Percentiles rank a stretch among this genome's conserved stretches.
phyloP scores from a whole-genome alignment of 148 eudicot genomes.

The Nepenthes gracilis region DNA sequence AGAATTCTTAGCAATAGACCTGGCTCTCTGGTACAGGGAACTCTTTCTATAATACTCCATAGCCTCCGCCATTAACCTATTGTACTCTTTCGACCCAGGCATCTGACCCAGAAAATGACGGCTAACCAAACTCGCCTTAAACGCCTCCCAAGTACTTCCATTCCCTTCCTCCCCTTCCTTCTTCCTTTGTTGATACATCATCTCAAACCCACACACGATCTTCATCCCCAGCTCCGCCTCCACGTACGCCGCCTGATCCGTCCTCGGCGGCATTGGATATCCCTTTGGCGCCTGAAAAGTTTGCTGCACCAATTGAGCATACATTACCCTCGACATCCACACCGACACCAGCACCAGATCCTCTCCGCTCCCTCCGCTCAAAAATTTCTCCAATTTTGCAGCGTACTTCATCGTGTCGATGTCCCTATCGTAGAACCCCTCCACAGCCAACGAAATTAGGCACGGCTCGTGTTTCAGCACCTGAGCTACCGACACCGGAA shows the following conservation, averaged over 20 bases:
- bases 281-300: conserved; percentile 81
- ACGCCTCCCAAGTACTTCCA: conserved; percentile 78
- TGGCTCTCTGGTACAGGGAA: conserved; percentile 47
- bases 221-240: conserved; percentile 97
- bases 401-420: conserved; percentile 80
- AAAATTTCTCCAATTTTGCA: conserved; percentile 68
- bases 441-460: conserved; percentile 63
- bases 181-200: conserved; percentile 76
- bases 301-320: conserved; percentile 82
- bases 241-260: conserved; percentile 27
- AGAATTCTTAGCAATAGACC: conserved; percentile 23
- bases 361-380: conserved; percentile 49
- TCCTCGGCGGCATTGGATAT: conserved; percentile 64
- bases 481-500: conserved; percentile 60
- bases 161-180: conserved; percentile 65
- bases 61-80: conserved; percentile 65
- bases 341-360: conserved; percentile 49
- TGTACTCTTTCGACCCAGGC: conserved; percentile 78
- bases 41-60: conserved; percentile 68
- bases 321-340: conserved; percentile 86
- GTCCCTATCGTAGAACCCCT: conserved; percentile 87
- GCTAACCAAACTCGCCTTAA: conserved; percentile 51
- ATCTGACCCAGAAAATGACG: conserved; percentile 69
- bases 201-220: conserved; percentile 87
- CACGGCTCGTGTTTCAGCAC: conserved; percentile 71